Evolutionary conservation across 2,329 filamentous ascomycete genomes (phyloP), one percentile per base, ranked within the genome.

Genomic region (Pezicula carpinea): DNA sequence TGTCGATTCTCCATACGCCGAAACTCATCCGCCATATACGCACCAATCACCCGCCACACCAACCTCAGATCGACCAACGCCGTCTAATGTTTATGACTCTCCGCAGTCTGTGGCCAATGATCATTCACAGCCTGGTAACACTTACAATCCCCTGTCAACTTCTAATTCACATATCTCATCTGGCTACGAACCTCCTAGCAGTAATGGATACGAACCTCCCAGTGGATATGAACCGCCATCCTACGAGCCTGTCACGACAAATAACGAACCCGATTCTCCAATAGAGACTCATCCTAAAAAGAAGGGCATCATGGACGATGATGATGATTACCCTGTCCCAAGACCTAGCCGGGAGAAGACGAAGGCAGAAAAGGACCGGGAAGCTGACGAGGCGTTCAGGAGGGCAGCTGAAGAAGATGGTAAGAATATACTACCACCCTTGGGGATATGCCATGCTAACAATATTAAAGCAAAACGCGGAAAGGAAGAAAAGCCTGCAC

Each of bases 371-470:
- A 84, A 82, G 59, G 88, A 95, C 59, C 77, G 80, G 19, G 86
- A 89, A 64, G 90, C 91, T 40, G 85, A 89, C 48, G 91, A 95
- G 59, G 83, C 89, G 64, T 89, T 96, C 73, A 80, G 83, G 46
- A 89, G 85, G 65, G 89, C 88, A 21, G 92, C 89, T 1, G 90
- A 86, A 60, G 81, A 83, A 66, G 82, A 85, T 68, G 79, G 80
- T 83, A 66, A 75, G 77, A 61, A 29, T 29, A 6, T 29, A 11
- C 26, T 8, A n/a, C 23, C 5, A 14, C 34, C 22, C 15, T 21
- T 23, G 15, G 33, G 19, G 18, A 10, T n/a, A 19, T 14, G 17
- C 14, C 18, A 15, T 40, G 39, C 48, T 56, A 53, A 55, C n/a
- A 21, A 18, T 14, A n/a, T 32, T 49, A 40, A 43, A 85, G 82